Base-by-base conservation (phyloP, 2,329 filamentous ascomycete genomes). In the Botryotinia narcissicola region DNA sequence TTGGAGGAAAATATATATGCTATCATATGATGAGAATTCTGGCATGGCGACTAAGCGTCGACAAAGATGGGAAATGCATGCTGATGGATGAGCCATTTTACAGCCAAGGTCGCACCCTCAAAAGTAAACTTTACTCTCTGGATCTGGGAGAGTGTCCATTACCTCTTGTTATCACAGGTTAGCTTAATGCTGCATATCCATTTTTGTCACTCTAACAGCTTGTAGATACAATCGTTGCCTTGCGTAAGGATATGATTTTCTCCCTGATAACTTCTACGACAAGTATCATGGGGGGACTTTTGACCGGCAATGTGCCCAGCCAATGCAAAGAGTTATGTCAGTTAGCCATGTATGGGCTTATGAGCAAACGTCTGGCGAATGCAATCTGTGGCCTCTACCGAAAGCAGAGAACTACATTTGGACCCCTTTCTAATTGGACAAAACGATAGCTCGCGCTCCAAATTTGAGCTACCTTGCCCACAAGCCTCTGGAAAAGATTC, bases 91-190 rank as follows among this genome's bases (percentile, higher is more conserved):
- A 1, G 25, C 12, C 51, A n/a, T 10, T 7, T 8, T 3, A 14
- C 1, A 0, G 5, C 6, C 0, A 7, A 44, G 0, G 12, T 20
- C 0, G 20, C n/a, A 6, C 25, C 1, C 3, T 9, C 1, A 0
- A 7, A 0, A 4, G 4, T 6, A 9, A 46, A 16, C 22, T 7
- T 10, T 46, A 35, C 22, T 1, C 62, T 1, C 7, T 64, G 6
- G 20, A 4, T 12, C 4, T 25, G n/a, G 42, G 25, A 48, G 42
- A 1, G 9, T 16, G 9, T 64, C 62, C 42, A 29, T 62, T 42
- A 18, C 35, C 60, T 25, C 37, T 0, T 42, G 25, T 1, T 8
- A 42, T 42, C 25, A 16, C 12, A 9, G 60, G 60, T 40, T 4
- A 18, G 14, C 25, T 12, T 9, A 0, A 40, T 5, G 5, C 35